These are phyloP conservation scores for Peronospora farinosa DNA, from an alignment of 352 stramenopile genomes.

Conservation along the genomic window DNA sequence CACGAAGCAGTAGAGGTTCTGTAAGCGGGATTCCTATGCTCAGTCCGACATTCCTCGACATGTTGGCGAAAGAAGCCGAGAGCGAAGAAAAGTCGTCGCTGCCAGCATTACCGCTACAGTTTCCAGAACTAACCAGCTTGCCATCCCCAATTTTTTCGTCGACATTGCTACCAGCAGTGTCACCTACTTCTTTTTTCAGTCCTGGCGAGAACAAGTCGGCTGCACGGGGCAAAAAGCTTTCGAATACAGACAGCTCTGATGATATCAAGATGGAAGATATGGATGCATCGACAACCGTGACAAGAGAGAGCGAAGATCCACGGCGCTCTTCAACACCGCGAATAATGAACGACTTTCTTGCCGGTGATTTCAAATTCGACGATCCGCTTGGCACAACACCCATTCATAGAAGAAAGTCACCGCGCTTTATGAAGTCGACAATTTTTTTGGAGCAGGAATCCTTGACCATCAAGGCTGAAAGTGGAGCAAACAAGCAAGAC, in stretches of 20 bases:
- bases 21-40: conserved; percentile 39
- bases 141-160: conserved; percentile 39
- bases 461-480: conserved; percentile 1
- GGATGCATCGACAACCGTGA: conserved; percentile 9
- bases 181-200: conserved; percentile 25
- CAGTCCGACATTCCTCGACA: conserved; percentile 73
- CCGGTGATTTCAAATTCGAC: conserved; percentile 65
- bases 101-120: conserved; percentile 27
- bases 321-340: conserved; percentile 33
- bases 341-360: conserved; percentile 72
- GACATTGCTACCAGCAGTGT: conserved; percentile 23
- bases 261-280: conserved; percentile 21
- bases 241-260: conserved; percentile 2
- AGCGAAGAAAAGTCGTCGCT: conserved; percentile 53
- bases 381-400: conserved; percentile 18
- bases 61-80: conserved; percentile 42
- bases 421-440: conserved; percentile 5
- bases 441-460: conserved; percentile 1
- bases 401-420: conserved; percentile 17
- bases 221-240: conserved; percentile 19
- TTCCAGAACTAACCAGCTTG: conserved; percentile 29
- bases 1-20: conserved; percentile 25
- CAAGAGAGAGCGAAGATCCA: conserved; percentile 9
- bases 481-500: conserved; percentile 11
- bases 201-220: conserved; percentile 27